A percentile compares a stretch with the other conserved stretches of the same genome.
Conservation (phyloP, 192 early-diverging fungal species). For the Rhizophagus clarus region DNA sequence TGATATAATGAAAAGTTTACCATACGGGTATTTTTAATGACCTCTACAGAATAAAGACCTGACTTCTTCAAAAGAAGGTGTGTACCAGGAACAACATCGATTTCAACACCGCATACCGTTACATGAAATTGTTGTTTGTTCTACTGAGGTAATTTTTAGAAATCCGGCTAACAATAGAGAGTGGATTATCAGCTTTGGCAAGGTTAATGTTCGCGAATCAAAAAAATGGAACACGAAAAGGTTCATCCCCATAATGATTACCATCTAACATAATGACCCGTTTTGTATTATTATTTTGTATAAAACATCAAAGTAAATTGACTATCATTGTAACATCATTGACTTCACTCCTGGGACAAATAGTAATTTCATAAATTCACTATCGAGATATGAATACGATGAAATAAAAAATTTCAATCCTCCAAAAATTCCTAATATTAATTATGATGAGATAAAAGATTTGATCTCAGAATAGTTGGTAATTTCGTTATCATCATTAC, state of each 20-base stretch:
- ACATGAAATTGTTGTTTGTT: no score
- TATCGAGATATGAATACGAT: neutral
- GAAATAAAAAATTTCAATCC: neutral
- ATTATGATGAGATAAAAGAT: neutral
- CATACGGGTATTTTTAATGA: no score
- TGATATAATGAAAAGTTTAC: no score
- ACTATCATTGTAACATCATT: conserved; percentile 10
- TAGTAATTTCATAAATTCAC: conserved; percentile 4
- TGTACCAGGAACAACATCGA: no score
- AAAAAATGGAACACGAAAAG: neutral
- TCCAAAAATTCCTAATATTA: neutral
- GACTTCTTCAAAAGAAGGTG: no score
- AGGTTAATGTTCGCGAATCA: no score
- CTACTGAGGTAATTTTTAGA: no score
- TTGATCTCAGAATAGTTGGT: neutral
- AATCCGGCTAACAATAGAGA: no score
- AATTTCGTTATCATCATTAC: neutral
- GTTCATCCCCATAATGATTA: neutral
- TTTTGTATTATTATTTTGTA: neutral
- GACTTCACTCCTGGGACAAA: neutral
- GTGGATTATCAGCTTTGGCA: no score
- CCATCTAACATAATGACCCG: no score
- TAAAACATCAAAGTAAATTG: neutral
- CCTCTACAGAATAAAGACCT: no score
- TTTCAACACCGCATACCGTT: no score